A percentile compares a stretch with the other conserved stretches of the same genome.
phyloP scores from a whole-genome alignment of 1,284 basidiomycete genomes.

The Irpex sp. region DNA sequence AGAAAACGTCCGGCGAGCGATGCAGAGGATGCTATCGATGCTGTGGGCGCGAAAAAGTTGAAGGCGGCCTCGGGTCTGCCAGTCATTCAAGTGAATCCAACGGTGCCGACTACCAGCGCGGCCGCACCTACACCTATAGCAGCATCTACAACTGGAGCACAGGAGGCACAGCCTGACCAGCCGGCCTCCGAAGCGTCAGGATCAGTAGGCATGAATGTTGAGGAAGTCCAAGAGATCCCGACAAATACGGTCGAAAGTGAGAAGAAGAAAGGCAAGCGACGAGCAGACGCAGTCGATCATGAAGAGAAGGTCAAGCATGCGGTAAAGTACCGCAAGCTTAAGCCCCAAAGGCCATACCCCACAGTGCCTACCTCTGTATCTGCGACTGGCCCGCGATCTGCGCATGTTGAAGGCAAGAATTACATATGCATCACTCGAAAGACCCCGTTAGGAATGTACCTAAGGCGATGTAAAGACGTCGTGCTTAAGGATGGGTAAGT shows the following conservation, averaged over 20 bases:
- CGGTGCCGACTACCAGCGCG: background rate
- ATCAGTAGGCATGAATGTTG: background rate
- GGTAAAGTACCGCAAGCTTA: constrained; percentile 59
- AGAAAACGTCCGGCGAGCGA: background rate
- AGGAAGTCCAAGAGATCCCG: background rate
- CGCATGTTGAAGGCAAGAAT: constrained; percentile 74
- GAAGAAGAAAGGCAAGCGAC: background rate
- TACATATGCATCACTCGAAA: constrained; percentile 80
- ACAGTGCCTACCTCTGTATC: constrained; percentile 71
- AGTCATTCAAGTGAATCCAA: background rate
- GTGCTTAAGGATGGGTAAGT: constrained; percentile 76
- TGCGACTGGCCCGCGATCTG: constrained; percentile 75
- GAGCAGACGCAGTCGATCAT: constrained; percentile 4
- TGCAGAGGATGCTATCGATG: background rate
- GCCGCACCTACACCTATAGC: background rate
- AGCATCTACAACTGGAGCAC: background rate
- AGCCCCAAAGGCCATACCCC: constrained; percentile 70
- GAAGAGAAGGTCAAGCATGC: constrained; percentile 2
- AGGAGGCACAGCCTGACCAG: background rate
- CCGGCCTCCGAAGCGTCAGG: background rate
- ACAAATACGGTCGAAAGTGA: background rate
- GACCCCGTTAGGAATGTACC: constrained; percentile 69
- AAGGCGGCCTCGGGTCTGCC: background rate
- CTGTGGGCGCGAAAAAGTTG: background rate
- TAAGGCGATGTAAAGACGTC: constrained; percentile 75